These are phyloP conservation scores for Aspergillus steynii DNA, from an alignment of 495 filamentous ascomycete species.

Conservation along the genomic window DNA sequence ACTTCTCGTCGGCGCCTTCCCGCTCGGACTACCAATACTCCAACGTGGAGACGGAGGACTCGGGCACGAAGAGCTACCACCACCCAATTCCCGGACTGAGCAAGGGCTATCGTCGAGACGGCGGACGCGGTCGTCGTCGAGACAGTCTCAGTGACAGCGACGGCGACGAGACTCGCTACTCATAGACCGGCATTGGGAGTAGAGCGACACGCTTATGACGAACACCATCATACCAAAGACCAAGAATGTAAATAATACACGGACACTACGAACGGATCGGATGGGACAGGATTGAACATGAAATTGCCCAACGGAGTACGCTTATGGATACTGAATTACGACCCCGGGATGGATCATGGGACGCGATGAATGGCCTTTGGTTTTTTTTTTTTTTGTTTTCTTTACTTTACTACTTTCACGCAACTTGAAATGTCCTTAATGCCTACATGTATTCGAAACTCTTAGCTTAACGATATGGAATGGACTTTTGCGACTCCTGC, in stretches of 20 bases:
- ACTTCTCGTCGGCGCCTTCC: slow-evolving; percentile 45
- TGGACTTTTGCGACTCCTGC: not conserved
- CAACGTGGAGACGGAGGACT: slow-evolving; percentile 54
- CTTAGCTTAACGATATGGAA: not conserved
- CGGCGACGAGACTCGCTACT: slow-evolving; percentile 32
- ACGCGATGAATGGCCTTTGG: not conserved
- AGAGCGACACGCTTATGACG: slow-evolving; percentile 3
- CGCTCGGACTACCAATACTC: slow-evolving; percentile 50
- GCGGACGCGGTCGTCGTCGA: slow-evolving; percentile 37
- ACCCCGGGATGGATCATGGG: not conserved
- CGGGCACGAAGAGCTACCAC: slow-evolving; percentile 78
- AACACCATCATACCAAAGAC: not conserved
- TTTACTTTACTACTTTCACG: not conserved
- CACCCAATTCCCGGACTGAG: slow-evolving; percentile 77
- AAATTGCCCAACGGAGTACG: not conserved
- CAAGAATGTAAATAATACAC: not conserved
- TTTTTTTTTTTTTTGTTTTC: slow-evolving; percentile 6
- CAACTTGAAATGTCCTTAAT: not conserved
- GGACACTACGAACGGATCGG: not conserved
- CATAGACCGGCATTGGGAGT: slow-evolving; percentile 9
- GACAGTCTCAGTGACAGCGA: slow-evolving; percentile 61
- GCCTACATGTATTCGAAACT: not conserved
- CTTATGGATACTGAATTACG: not conserved
- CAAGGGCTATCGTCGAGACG: slow-evolving; percentile 47
- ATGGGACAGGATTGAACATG: not conserved